These are phyloP conservation scores for Sporothrix phasma DNA, from an alignment of 2,329 filamentous ascomycete species.

Conservation along the genomic window DNA sequence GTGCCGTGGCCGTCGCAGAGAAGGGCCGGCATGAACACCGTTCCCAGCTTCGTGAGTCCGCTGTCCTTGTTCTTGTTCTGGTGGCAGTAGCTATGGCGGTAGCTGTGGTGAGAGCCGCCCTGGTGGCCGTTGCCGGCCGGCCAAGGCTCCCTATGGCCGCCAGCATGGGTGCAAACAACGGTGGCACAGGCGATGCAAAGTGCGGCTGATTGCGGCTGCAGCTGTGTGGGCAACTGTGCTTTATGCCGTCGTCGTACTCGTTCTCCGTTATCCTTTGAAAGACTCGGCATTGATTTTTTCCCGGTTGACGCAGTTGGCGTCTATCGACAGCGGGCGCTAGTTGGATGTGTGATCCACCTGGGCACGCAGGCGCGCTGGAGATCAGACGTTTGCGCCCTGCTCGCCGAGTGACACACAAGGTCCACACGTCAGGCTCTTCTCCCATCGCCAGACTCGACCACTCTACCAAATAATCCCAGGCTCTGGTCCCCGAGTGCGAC, in stretches of 20 bases:
- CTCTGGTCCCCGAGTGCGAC: no score
- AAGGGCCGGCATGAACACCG: neutral
- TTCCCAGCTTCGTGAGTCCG: neutral
- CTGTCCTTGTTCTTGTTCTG: neutral
- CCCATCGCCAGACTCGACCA: neutral
- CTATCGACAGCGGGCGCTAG: neutral
- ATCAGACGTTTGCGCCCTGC: neutral
- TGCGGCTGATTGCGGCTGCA: neutral
- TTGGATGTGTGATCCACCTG: neutral
- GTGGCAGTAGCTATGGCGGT: neutral
- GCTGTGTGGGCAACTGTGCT: neutral
- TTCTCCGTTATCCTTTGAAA: neutral
- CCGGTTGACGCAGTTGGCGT: neutral
- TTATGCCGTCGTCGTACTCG: neutral
- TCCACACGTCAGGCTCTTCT: neutral
- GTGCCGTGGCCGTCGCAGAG: neutral
- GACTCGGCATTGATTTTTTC: neutral
- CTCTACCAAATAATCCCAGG: no score
- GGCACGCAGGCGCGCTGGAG: neutral
- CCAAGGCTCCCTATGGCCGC: neutral
- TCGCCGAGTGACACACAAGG: neutral
- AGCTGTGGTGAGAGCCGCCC: neutral
- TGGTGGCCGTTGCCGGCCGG: neutral
- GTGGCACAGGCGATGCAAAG: no score
- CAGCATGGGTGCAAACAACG: no score